Conservation (phyloP, 1,139 yeast genomes). For the Wickerhamomyces sp. region DNA sequence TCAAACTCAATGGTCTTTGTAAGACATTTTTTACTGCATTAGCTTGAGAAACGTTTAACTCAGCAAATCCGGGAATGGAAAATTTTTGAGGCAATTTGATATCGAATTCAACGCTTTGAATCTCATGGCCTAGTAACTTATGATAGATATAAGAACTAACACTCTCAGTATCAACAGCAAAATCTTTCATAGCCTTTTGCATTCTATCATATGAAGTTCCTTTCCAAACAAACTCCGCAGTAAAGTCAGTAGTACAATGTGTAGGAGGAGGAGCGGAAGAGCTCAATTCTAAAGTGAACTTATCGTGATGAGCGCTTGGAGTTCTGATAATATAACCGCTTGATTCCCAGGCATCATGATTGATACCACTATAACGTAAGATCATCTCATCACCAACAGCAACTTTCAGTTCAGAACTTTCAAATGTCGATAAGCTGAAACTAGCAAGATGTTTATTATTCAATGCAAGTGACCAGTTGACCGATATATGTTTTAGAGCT, state of each 20-base stretch:
- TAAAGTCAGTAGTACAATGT: slow-evolving; percentile 59
- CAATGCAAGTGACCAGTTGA: slow-evolving; percentile 70
- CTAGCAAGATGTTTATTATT: slow-evolving; percentile 66
- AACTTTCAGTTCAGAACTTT: slow-evolving; percentile 62
- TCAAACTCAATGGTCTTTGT: slow-evolving; percentile 72
- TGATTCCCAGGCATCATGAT: slow-evolving; percentile 60
- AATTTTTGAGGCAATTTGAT: slow-evolving; percentile 55
- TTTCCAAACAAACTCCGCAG: slow-evolving; percentile 89
- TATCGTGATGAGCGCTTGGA: slow-evolving; percentile 67
- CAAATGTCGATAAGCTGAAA: slow-evolving; percentile 65
- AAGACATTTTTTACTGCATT: slow-evolving; percentile 74
- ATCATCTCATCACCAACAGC: slow-evolving; percentile 84
- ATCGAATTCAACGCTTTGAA: slow-evolving; percentile 59
- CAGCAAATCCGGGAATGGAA: slow-evolving; percentile 64
- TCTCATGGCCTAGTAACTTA: slow-evolving; percentile 78
- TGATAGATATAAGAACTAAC: slow-evolving; percentile 78
- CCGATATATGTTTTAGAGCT: slow-evolving; percentile 68
- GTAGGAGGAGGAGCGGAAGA: slow-evolving; percentile 49
- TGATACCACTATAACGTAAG: slow-evolving; percentile 52
- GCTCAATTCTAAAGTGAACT: slow-evolving; percentile 67
- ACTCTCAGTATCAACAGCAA: slow-evolving; percentile 69
- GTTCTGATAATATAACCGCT: slow-evolving; percentile 67
- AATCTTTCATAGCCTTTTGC: slow-evolving; percentile 69
- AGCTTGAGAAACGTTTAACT: slow-evolving; percentile 71
- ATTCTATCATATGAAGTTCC: slow-evolving; percentile 79